These are phyloP conservation scores for Cicer judaicum DNA, from an alignment of 306 rosid species.

Conservation along the genomic window DNA sequence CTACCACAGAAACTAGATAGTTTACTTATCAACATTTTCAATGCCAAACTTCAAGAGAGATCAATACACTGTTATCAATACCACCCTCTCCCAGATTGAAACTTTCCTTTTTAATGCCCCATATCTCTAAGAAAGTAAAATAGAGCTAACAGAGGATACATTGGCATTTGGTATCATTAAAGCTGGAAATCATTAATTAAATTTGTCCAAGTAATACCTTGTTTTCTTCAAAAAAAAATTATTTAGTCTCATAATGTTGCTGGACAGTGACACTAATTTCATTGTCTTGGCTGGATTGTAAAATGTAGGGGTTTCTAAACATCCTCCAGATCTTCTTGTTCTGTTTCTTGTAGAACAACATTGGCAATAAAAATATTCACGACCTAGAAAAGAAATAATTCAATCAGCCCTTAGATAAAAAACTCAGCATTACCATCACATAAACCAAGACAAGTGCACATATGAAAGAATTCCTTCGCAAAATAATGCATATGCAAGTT, in stretches of 20 bases:
- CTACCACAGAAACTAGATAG: constrained; percentile 17
- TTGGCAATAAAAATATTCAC: constrained; percentile 36
- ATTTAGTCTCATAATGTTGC: constrained; percentile 32
- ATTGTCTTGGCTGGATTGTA: constrained; percentile 6
- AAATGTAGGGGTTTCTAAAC: constrained; percentile 21
- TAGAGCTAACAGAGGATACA: constrained; percentile 27
- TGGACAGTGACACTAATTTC: constrained; percentile 2
- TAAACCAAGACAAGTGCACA: constrained; percentile 5
- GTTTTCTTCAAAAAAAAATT: constrained; percentile 30
- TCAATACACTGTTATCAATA: constrained; percentile 19
- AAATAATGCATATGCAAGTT: constrained; percentile 26
- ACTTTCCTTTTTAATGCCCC: constrained; percentile 17
- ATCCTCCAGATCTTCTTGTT: constrained; percentile 12
- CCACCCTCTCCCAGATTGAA: neutral
- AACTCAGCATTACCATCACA: constrained; percentile 5
- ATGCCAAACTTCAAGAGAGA: constrained; percentile 20
- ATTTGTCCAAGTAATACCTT: constrained; percentile 35
- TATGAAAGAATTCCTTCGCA: constrained; percentile 30
- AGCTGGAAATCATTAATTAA: constrained; percentile 5
- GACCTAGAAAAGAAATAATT: constrained; percentile 24
- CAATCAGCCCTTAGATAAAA: constrained; percentile 39
- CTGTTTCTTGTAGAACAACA: constrained; percentile 8
- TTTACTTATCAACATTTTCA: constrained; percentile 4
- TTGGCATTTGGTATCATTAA: neutral
- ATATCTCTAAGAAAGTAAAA: constrained; percentile 8